Base-by-base conservation (phyloP, 1,284 basidiomycete species). In the Ceraceosorus guamensis region DNA sequence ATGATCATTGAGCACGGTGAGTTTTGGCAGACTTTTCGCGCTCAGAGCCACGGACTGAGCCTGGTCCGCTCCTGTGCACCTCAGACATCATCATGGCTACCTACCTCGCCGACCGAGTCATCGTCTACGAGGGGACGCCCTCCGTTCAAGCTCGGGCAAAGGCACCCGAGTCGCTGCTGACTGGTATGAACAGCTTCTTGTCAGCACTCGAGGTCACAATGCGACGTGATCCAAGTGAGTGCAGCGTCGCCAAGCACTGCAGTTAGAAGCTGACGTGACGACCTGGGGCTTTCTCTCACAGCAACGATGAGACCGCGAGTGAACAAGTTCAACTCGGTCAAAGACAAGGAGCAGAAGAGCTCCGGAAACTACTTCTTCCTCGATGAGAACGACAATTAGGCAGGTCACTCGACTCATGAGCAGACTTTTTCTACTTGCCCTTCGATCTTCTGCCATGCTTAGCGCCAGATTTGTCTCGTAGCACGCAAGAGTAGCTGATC, bases 311-410 rank as follows among this genome's bases (percentile, higher is more conserved):
- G 73, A 11, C 73, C 73, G 37, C 58, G 73, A 32, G 70, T 76
- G 46, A 76, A 76, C 71, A 76, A 76, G 66, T 62, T 72, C 58
- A 70, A 71, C 65, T 70, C 67, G 53, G 65, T 76, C 57, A 76
- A 76, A 63, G 73, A 76, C 59, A 76, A 76, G 66, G 73, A 76
- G 61, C 71, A 75, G 62, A 75, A 76, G 66, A 59, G 66, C 6
- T 65, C 62, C 18, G 73, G 73, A 46, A 63, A 70, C 49, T 75
- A 75, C 67, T 75, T 74, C 61, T 73, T 76, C 71, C 56, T 75
- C 39, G 73, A 70, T 53, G 68, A 73, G 24, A 24, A 24, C 24
- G 24, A 24, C 24, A 24, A 24, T 24, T 24, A 24, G 24, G 24
- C 24, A 24, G 24, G 24, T 24, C 24, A 24, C 24, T 24, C 24